Conservation (phyloP, 2,329 filamentous ascomycete species). For the Gremmenia infestans region DNA sequence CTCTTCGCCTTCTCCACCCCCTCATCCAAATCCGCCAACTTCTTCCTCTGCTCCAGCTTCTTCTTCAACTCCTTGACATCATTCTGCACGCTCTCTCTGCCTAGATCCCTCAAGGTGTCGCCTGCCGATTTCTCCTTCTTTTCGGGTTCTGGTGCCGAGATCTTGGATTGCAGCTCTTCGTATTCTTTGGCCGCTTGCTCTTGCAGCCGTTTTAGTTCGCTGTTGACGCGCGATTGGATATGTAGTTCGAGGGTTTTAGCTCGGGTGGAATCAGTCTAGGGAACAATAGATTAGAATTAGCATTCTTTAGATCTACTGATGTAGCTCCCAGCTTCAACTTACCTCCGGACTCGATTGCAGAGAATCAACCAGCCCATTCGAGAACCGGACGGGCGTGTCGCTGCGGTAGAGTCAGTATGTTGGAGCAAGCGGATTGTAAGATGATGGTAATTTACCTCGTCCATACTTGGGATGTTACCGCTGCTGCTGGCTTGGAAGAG, state of each 20-base stretch:
- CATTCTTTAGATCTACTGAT: not conserved
- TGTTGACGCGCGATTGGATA: constrained; percentile 79
- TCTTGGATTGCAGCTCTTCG: constrained; percentile 60
- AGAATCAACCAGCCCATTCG: constrained; percentile 74
- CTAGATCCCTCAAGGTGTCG: constrained; percentile 30
- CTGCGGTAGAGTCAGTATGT: constrained; percentile 33
- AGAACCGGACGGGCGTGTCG: constrained; percentile 64
- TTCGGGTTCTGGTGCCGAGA: constrained; percentile 36
- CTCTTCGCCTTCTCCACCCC: constrained; percentile 69
- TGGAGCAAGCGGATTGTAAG: not conserved
- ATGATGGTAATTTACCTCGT: constrained; percentile 17
- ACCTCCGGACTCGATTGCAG: constrained; percentile 86
- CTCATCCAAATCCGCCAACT: constrained; percentile 65
- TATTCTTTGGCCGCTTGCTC: constrained; percentile 66
- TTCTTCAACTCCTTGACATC: constrained; percentile 54
- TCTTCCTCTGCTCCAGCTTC: constrained; percentile 57
- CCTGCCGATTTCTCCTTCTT: constrained; percentile 24
- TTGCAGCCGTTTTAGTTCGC: constrained; percentile 77
- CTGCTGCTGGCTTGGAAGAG: constrained; percentile 26
- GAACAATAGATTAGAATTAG: not conserved
- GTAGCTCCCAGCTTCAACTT: constrained; percentile 28
- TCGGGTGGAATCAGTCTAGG: constrained; percentile 82
- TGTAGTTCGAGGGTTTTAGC: constrained; percentile 78
- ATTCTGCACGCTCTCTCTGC: constrained; percentile 48
- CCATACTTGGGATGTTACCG: constrained; percentile 28